Base-by-base conservation (phyloP, 2,329 filamentous ascomycete species). In the Dactylonectria macrodidyma region DNA sequence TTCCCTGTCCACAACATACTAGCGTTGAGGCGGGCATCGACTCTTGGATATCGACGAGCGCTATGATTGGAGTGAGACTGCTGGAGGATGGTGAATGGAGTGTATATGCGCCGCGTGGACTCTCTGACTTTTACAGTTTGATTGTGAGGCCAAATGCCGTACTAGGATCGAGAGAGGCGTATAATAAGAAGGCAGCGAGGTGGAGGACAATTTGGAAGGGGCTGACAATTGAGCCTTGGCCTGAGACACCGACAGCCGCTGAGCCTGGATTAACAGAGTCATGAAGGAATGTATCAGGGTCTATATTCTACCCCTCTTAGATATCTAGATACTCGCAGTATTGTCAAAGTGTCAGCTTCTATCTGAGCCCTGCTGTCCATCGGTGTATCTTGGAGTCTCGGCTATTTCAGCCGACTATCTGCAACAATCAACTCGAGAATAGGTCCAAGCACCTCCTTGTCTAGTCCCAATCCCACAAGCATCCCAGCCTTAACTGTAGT, bases 51-150 rank as follows among this genome's bases (percentile, higher is more conserved):
- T 76, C 79, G 1, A 81, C 78, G 7, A 79, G 76, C 3, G 80
- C 80, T 2, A 74, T 81, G 63, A 71, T 82, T 12, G 80, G 76
- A 0, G 69, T 81, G 0, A 59, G 78, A 2, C 34, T 79, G 5
- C 59, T 68, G 8, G 69, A 67, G 0, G 72, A 74, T 3, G 76
- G 69, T 0, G 56, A 73, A 10, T 81, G 80, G 81, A 74, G 67
- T 30, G 73, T 82, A 0, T 82, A 78, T 60, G 80, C 80, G 4
- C 80, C 80, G 1, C 71, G 76, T 48, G 81, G 80, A 0, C 62
- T 82, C 3, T 80, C 80, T 0, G 80, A 82, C 19, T 78, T 78
- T 54, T 81, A 80, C 51, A 77, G 65, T 19, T 70, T 82, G 51
- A 62, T 78, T 1, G 80, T 80, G 1, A 73, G 79, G 34, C 81